Percentiles rank a stretch among this genome's conserved stretches.
Evolutionary conservation across 164 flowering plant genomes (phyloP).

Genomic region (Vitis labrusca): DNA sequence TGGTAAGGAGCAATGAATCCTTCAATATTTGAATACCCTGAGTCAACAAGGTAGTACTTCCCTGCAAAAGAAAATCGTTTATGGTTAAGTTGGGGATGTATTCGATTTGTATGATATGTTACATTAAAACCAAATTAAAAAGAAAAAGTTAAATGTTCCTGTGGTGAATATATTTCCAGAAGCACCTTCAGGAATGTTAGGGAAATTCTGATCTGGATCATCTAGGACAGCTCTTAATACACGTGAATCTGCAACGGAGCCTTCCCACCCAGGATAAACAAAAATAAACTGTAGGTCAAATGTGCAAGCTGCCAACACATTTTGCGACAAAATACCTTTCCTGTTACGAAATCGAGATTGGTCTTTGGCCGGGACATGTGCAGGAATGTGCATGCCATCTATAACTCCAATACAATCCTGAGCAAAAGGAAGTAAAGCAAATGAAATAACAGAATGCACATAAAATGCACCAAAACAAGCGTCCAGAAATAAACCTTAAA

Average conservation of each 20-base stretch:
- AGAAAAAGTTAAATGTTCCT: neutral
- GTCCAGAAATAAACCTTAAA: constrained; percentile 48
- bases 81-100: neutral
- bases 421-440: neutral
- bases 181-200: constrained; percentile 66
- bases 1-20: constrained; percentile 72
- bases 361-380: constrained; percentile 75
- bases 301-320: constrained; percentile 83
- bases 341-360: constrained; percentile 69
- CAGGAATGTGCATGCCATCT: constrained; percentile 76
- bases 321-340: constrained; percentile 63
- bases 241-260: constrained; percentile 72
- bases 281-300: constrained; percentile 79
- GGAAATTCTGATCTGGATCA: constrained; percentile 80
- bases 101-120: neutral
- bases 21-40: constrained; percentile 46
- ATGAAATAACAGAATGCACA: neutral
- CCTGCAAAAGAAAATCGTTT: constrained; percentile 35
- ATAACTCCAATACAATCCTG: constrained; percentile 86
- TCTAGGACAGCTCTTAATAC: constrained; percentile 64
- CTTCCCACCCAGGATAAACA: constrained; percentile 89
- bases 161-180: neutral
- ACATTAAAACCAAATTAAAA: neutral
- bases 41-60: constrained; percentile 75
- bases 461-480: neutral